Percentiles rank a stretch among this genome's conserved stretches.
These are phyloP conservation scores for Gymnopilus dilepis DNA, from an alignment of 768 basidiomycete species.

Conservation along the genomic window DNA sequence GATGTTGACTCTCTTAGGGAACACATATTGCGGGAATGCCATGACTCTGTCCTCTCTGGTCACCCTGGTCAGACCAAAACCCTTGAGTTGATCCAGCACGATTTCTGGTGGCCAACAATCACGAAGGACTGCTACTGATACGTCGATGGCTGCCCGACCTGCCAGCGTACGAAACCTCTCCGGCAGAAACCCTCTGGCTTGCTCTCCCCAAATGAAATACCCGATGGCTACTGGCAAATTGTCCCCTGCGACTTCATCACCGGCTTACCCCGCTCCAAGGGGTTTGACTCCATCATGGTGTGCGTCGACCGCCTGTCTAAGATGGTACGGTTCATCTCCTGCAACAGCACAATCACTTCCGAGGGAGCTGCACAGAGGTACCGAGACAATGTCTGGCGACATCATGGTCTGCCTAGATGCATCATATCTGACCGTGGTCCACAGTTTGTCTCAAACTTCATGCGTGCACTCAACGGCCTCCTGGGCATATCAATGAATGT, in stretches of 20 bases:
- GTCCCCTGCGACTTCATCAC: slow-evolving; percentile 44
- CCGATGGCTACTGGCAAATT: slow-evolving; percentile 32
- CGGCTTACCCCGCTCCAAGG: slow-evolving; percentile 35
- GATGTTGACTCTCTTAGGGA: slow-evolving; percentile 12
- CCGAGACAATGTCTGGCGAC: slow-evolving; percentile 28
- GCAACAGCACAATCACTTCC: slow-evolving; percentile 22
- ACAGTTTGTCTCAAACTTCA: slow-evolving; percentile 38
- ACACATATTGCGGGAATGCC: slow-evolving; percentile 12
- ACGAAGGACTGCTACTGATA: slow-evolving; percentile 23
- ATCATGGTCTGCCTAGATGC: slow-evolving; percentile 31
- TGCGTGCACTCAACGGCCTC: slow-evolving; percentile 29
- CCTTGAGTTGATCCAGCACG: slow-evolving; percentile 28
- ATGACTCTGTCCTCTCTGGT: slow-evolving; percentile 28
- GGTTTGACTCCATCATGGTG: slow-evolving; percentile 40
- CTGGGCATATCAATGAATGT: slow-evolving; percentile 39
- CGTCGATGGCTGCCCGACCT: slow-evolving; percentile 35
- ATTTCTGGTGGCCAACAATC: slow-evolving; percentile 32
- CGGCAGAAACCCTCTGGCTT: slow-evolving; percentile 30
- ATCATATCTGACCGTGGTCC: slow-evolving; percentile 35
- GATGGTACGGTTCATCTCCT: slow-evolving; percentile 26
- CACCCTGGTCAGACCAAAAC: slow-evolving; percentile 30
- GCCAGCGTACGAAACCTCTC: slow-evolving; percentile 37
- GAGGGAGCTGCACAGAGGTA: slow-evolving; percentile 25
- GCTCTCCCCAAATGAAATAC: slow-evolving; percentile 26
- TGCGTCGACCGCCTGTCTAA: slow-evolving; percentile 30